A percentile compares a stretch with the other conserved stretches of the same genome.
Evolutionary conservation across 768 basidiomycete genomes (phyloP).

Genomic region (Hericium coralloides): DNA sequence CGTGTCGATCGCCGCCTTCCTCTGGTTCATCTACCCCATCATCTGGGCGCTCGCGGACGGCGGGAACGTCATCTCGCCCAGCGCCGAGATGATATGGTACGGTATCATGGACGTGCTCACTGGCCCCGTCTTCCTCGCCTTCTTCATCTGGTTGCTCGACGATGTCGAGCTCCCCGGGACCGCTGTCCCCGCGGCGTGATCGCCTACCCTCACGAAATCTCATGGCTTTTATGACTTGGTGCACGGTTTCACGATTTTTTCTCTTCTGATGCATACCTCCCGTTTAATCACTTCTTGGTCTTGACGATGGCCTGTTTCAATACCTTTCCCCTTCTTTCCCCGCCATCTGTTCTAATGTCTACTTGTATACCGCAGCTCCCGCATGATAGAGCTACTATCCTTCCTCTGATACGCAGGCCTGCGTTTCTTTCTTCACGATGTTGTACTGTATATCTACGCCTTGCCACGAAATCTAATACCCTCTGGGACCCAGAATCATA

Average conservation of each 20-base stretch:
- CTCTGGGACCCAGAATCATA: too few species aligned
- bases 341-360: too few species aligned
- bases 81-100: constrained; percentile 48
- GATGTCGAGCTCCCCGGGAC: constrained; percentile 1
- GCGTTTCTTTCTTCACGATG: too few species aligned
- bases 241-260: not conserved
- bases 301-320: not conserved
- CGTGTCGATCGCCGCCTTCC: constrained; percentile 35
- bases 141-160: constrained; percentile 1
- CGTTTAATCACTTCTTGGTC: not conserved
- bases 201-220: not conserved
- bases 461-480: too few species aligned
- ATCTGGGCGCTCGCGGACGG: constrained; percentile 52
- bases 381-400: too few species aligned
- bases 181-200: not conserved
- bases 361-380: too few species aligned
- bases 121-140: constrained; percentile 29
- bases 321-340: not conserved
- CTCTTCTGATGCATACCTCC: not conserved
- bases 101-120: constrained; percentile 37
- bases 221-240: not conserved
- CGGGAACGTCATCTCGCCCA: constrained; percentile 38
- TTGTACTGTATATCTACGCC: too few species aligned
- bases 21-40: constrained; percentile 50
- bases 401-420: too few species aligned